Base-by-base conservation (phyloP, 2,329 filamentous ascomycete genomes). In the Penicillium sp. region DNA sequence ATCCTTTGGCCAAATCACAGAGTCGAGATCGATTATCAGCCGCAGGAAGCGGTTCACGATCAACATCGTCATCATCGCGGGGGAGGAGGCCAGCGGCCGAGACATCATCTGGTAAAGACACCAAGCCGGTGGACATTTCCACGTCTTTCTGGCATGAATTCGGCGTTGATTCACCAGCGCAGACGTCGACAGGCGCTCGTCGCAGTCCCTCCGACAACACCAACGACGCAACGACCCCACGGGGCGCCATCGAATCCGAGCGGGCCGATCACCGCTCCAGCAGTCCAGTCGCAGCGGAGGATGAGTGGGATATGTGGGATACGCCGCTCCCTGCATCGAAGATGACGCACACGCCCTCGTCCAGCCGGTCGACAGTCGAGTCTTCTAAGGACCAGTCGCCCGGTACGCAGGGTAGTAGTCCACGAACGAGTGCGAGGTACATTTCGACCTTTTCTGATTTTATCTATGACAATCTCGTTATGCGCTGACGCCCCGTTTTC, bases 271-370 rank as follows among this genome's bases (percentile, higher is more conserved):
- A 58, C 60, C 60, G 65, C 60, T 53, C 52, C 49, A 52, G 43
- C 51, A 57, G 42, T 49, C 48, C 39, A 48, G 44, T 34, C 54
- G 53, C 52, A 40, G 41, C 41, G 42, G 50, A 57, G 37, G 62
- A 73, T 53, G 74, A 75, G 51, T 80, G 77, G 77, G 77, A 77
- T 61, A 71, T 67, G 46, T 80, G 78, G 78, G 77, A 80, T 49
- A 74, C 75, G 3, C 74, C 77, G 14, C 59, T 66, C 44, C 50
- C 55, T 31, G 45, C 34, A 13, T 61, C 61, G 16, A 64, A 67
- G 44, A 65, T 63, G 57, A 64, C 56, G 51, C 65, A 73, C 50
- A 72, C 71, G 28, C 65, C 70, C 35, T 71, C 69, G 22, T 70
- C 69, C 49, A 69, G 73, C 52, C 75, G 71, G 54, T 78, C 75